Base-by-base conservation (phyloP, 352 stramenopile species). In the Lagenidium sp. region DNA sequence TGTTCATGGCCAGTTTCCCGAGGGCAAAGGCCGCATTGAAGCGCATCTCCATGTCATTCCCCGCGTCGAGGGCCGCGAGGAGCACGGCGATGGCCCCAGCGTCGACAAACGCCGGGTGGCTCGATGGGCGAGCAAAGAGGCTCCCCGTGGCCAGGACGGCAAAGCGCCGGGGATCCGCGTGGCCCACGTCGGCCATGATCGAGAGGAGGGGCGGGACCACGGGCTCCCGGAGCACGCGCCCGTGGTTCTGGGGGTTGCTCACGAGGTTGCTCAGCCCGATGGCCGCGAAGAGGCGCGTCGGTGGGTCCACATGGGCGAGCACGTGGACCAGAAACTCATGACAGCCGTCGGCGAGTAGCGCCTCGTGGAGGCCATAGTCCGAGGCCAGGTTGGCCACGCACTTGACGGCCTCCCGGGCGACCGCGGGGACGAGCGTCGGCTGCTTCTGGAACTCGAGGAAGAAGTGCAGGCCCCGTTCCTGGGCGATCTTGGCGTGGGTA, bases 11-110 rank as follows among this genome's bases (percentile, higher is more conserved):
- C 18, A 98, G 75, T 55, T 98, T 98, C 20, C 89, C 94, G 12
- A 97, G 69, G 7, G 87, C 76, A 54, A 96, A 98, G 22, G 85
- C 83, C 0, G 90, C 84, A 50, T 97, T 92, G 50, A 97, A 96
- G 15, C 89, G 81, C 29, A 80, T 96, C 55, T 98, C 94, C 54
- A 91, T 72, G 47, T 85, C 62, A 46, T 91, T 80, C 7, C 68
- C 45, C 8, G 55, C 20, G 18, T 74, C 47, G 16, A 97, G 47
- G 2, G 78, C 65, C 7, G 60, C 57, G 4, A 94, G 61, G 3
- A 98, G 59, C 10, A 73, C 65, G 44, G 70, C 52, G 19, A 98
- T 38, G 7, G 79, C 77, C 25, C 68, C 76, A 3, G 67, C 60
- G 7, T 82, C 67, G 1, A 96, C 65, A 19, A 95, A 86, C 24